A percentile compares a stretch with the other conserved stretches of the same genome.
Evolutionary conservation across 768 basidiomycete species (phyloP).

Genomic region (Symmetrospora coprosmae): DNA sequence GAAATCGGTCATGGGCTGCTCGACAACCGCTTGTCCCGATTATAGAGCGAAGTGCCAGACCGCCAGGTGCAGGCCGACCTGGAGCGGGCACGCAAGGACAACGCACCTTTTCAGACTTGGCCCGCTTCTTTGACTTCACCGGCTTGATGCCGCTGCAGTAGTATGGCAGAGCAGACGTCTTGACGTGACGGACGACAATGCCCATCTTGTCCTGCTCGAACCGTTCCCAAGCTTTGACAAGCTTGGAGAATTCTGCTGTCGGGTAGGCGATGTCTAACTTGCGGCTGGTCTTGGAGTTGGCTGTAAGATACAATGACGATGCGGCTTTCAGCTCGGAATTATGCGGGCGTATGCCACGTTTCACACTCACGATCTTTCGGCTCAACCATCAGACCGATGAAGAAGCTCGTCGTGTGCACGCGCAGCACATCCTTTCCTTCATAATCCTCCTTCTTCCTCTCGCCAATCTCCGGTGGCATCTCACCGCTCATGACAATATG

Average conservation of each 20-base stretch:
- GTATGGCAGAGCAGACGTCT: conserved; percentile 46
- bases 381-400: conserved; percentile 83
- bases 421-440: conserved; percentile 43
- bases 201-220: conserved; percentile 87
- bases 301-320: conserved; percentile 1
- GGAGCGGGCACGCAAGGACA: too few relatives aligned
- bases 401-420: conserved; percentile 95
- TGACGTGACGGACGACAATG: conserved; percentile 82
- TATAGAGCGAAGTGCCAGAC: too few relatives aligned
- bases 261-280: conserved; percentile 93
- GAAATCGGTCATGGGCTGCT: too few relatives aligned
- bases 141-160: background rate
- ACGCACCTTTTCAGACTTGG: conserved; percentile 21
- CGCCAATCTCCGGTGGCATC: conserved; percentile 54
- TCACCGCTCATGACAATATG: conserved; percentile 77
- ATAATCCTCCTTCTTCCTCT: conserved; percentile 62
- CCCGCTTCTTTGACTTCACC: conserved; percentile 18
- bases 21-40: too few relatives aligned
- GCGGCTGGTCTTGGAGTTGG: conserved; percentile 39
- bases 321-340: too few relatives aligned
- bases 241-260: conserved; percentile 82
- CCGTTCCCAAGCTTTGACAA: conserved; percentile 89
- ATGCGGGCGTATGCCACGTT: too few relatives aligned
- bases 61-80: too few relatives aligned
- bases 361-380: conserved; percentile 66